phyloP scores from a whole-genome alignment of 441 rosid genomes.

The Isatis lusitanica region DNA sequence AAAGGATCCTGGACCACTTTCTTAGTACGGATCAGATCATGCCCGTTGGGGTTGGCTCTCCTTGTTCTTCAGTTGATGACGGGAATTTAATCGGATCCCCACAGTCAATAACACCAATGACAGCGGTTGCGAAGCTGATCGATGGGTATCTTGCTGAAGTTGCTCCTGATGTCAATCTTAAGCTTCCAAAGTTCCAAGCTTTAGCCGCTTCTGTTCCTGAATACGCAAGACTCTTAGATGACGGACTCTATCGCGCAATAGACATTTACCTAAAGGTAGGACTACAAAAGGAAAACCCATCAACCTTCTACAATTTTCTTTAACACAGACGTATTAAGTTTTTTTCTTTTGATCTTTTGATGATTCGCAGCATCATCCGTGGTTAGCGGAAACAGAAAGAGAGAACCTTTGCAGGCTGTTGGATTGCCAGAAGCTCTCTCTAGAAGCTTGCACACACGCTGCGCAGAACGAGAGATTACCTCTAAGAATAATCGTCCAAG shows the following conservation, averaged over 20 bases:
- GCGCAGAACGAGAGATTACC: constrained; percentile 97
- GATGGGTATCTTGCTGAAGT: constrained; percentile 98
- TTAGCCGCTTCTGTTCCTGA: constrained; percentile 93
- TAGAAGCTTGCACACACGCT: constrained; percentile 99
- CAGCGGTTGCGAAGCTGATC: constrained; percentile 84
- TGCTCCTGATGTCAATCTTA: constrained; percentile 89
- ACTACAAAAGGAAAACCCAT: not conserved
- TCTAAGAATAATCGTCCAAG: constrained; percentile 80
- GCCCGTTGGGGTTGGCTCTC: constrained; percentile 68
- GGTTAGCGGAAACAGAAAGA: constrained; percentile 86
- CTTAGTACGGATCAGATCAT: constrained; percentile 75
- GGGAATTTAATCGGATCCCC: constrained; percentile 86
- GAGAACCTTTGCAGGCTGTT: constrained; percentile 85
- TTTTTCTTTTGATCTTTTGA: constrained; percentile 18
- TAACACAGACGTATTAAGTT: not conserved
- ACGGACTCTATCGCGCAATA: constrained; percentile 93
- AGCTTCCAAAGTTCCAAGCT: constrained; percentile 89
- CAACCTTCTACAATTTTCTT: not conserved
- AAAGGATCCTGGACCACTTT: constrained; percentile 81
- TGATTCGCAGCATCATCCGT: constrained; percentile 82
- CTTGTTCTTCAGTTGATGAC: constrained; percentile 70
- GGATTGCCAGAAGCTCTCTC: constrained; percentile 96
- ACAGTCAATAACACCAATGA: constrained; percentile 68
- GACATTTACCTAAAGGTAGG: constrained; percentile 93
- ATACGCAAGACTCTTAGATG: constrained; percentile 83